Conservation (phyloP, 768 basidiomycete species). For the Russula ochroleuca region DNA sequence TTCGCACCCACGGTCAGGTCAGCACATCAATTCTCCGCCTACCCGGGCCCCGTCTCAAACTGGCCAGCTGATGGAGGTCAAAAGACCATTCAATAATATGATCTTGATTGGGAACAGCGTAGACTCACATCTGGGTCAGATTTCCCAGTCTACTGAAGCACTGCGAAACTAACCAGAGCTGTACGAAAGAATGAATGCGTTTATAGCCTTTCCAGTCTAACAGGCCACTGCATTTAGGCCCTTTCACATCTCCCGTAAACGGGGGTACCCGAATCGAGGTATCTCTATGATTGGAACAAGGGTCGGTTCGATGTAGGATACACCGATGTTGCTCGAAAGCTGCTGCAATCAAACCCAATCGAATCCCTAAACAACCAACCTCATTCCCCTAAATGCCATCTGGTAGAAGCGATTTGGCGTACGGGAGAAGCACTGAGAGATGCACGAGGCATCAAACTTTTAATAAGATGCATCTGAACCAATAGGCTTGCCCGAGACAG, state of each 20-base stretch:
- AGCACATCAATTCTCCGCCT: not conserved
- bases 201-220: not conserved
- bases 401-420: constrained; percentile 12
- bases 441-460: constrained; percentile 7
- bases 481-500: not conserved
- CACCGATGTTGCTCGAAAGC: constrained; percentile 3
- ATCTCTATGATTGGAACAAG: constrained; percentile 8
- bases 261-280: not conserved
- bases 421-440: not conserved
- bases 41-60: not conserved
- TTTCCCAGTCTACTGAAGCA: not conserved
- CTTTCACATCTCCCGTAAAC: not conserved
- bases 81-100: not conserved
- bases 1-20: not conserved
- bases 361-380: constrained; percentile 3
- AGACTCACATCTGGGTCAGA: not conserved
- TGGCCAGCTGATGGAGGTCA: not conserved
- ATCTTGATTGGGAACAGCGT: not conserved
- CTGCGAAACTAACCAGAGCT: not conserved
- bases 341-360: constrained; percentile 8
- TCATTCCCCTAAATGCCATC: constrained; percentile 2
- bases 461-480: constrained; percentile 1
- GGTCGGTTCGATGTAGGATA: not conserved
- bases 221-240: not conserved
- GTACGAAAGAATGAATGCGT: not conserved